Base-by-base conservation (phyloP, 768 basidiomycete genomes). In the Neoboletus subvelutipes region DNA sequence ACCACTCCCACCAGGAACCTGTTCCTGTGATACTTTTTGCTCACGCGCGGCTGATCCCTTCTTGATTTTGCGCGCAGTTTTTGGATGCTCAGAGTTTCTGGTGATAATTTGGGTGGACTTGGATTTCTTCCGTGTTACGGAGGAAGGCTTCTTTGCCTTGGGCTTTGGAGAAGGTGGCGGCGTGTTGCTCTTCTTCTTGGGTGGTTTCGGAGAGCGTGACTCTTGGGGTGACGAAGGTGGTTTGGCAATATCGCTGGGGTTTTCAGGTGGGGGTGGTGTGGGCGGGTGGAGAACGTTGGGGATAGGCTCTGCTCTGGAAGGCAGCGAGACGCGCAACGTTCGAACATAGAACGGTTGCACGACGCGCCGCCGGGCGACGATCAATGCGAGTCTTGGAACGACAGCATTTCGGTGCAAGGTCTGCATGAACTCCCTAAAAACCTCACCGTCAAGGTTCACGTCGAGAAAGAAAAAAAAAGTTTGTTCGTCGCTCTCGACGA, bases 301-400 rank as follows among this genome's bases (percentile, higher is more conserved):
- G 2, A 47, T 20, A 17, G 34, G 50, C 29, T 57, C 63, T 13
- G 52, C 52, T 17, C 48, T 45, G 24, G 3, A 37, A 4, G 49
- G 37, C 3, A 45, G 20, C 29, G 53, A 63, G 11, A 60, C n/a
- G 31, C 37, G 48, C 17, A 68, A 55, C 8, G 55, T 22, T 40
- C 63, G 66, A 1, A 34, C 50, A 24, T 55, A 17, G 12, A 55
- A 56, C 7, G 58, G 62, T 18, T 63, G 65, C 4, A 56, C 51
- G 43, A 64, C 55, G 46, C 66, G 65, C 9, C 66, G 51, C 2
- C 61, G 54, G 1, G 63, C 58, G 50, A 67, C 43, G 45, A 52
- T 37, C 48, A 58, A 20, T 2, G 66, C 59, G 29, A 59, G 57
- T 43, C 54, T 51, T n/a, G 43, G 29, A 45, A 50, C 28, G 34